Conservation (phyloP, 2,329 filamentous ascomycete species). For the Hymenoscyphus fructigenus region DNA sequence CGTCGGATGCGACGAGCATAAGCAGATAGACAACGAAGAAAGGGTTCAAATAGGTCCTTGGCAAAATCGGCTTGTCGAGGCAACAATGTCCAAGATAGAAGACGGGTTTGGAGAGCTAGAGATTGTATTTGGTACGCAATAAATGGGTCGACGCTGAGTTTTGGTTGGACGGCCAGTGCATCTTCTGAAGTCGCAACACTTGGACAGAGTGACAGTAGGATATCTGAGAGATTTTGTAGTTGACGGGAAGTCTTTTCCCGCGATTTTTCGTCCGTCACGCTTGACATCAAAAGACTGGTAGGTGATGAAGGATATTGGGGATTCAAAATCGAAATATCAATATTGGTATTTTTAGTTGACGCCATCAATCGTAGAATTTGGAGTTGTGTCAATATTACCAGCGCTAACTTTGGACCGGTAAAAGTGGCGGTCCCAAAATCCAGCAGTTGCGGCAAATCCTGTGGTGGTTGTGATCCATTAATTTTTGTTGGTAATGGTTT, state of each 20-base stretch:
- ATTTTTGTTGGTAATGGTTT: conserved; percentile 26
- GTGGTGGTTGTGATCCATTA: conserved; percentile 41
- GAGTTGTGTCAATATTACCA: conserved; percentile 64
- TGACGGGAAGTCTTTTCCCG: conserved; percentile 61
- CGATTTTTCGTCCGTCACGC: conserved; percentile 44
- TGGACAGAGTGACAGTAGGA: conserved; percentile 64
- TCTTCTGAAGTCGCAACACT: conserved; percentile 67
- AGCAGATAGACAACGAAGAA: conserved; percentile 61
- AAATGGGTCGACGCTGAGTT: conserved; percentile 55
- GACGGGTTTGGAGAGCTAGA: conserved; percentile 59
- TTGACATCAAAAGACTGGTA: conserved; percentile 52
- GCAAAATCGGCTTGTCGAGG: conserved; percentile 59
- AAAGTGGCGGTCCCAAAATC: conserved; percentile 53
- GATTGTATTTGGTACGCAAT: conserved; percentile 62
- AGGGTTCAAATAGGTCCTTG: conserved; percentile 65
- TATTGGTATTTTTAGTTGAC: conserved; percentile 56
- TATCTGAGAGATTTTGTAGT: conserved; percentile 64
- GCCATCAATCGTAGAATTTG: conserved; percentile 64
- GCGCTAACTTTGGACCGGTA: conserved; percentile 46
- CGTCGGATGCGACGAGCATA: conserved; percentile 53
- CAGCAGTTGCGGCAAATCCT: conserved; percentile 58
- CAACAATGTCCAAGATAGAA: conserved; percentile 65
- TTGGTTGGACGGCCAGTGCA: conserved; percentile 49
- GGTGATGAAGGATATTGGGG: conserved; percentile 56
- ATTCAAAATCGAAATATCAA: conserved; percentile 59